A percentile compares a stretch with the other conserved stretches of the same genome.
Conservation (phyloP, 805 yeast species). For the Blastobotrys muscicola region DNA sequence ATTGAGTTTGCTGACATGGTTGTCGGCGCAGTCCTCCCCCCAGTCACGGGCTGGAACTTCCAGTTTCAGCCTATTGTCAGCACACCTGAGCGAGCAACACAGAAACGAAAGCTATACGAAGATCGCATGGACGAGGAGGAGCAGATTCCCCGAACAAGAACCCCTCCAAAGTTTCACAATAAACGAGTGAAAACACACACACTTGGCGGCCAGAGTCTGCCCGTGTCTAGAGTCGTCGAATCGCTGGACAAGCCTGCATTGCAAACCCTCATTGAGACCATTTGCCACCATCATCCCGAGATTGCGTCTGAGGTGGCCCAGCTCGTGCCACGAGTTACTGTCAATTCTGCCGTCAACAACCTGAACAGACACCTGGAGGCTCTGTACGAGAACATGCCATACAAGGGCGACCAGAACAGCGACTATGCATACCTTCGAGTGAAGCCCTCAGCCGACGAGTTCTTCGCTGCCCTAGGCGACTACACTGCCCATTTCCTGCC, state of each 20-base stretch:
- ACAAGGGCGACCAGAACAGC: constrained; percentile 59
- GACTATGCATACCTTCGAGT: constrained; percentile 75
- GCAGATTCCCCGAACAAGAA: constrained; percentile 2
- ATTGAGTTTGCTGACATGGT: constrained; percentile 10
- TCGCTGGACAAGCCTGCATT: constrained; percentile 51
- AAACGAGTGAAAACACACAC: constrained; percentile 21
- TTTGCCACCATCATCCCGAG: constrained; percentile 57
- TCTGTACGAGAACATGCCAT: constrained; percentile 52
- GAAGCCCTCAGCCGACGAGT: constrained; percentile 56
- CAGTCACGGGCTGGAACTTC: constrained; percentile 21
- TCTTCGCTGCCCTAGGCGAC: constrained; percentile 62
- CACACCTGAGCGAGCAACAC: constrained; percentile 19
- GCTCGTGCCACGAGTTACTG: constrained; percentile 50
- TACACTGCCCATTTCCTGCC: constrained; percentile 65
- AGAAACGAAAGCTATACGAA: constrained; percentile 6
- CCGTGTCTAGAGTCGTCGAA: constrained; percentile 57
- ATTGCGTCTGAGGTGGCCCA: constrained; percentile 39
- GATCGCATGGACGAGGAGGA: constrained; percentile 7
- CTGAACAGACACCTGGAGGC: constrained; percentile 36
- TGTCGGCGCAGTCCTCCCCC: constrained; percentile 18
- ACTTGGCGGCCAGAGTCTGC: constrained; percentile 40
- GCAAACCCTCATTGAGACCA: constrained; percentile 40
- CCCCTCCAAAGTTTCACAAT: constrained; percentile 5
- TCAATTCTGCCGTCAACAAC: constrained; percentile 41
- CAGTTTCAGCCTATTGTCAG: constrained; percentile 19